phyloP scores from a whole-genome alignment of 106 monocot species.

The Dendrobium catenatum region DNA sequence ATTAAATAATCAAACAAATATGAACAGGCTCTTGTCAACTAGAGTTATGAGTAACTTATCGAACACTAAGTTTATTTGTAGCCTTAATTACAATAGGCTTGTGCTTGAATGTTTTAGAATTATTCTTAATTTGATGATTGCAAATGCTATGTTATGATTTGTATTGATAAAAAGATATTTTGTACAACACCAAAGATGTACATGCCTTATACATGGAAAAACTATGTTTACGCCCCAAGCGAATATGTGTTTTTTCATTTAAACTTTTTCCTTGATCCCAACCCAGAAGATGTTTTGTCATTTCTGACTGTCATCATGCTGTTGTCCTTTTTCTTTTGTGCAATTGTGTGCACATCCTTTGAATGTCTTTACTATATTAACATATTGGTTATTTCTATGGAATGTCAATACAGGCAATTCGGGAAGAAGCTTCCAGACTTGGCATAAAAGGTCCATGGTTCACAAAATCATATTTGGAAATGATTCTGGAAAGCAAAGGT shows the following conservation, averaged over 20 bases:
- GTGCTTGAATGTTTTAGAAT: neutral
- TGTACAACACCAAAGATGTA: neutral
- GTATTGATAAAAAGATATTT: neutral
- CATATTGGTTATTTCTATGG: neutral
- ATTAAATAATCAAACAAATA: no score
- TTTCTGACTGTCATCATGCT: neutral
- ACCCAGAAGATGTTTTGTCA: no score
- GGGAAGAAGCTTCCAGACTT: conserved; percentile 65
- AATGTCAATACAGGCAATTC: conserved; percentile 44
- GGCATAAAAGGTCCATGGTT: conserved; percentile 82
- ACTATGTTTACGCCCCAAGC: neutral
- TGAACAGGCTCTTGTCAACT: no score
- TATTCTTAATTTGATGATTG: neutral
- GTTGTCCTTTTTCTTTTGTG: neutral
- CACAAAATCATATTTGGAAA: conserved; percentile 95
- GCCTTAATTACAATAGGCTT: no score
- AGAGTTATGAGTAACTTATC: no score
- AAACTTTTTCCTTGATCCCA: neutral
- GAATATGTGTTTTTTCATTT: neutral
- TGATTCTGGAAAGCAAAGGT: conserved; percentile 98
- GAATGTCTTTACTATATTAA: neutral
- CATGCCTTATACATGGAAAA: neutral
- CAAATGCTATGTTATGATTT: neutral
- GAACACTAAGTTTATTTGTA: no score
- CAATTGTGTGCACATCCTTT: neutral